These are phyloP conservation scores for Phialophora chinensis DNA, from an alignment of 2,329 filamentous ascomycete genomes.

Conservation along the genomic window DNA sequence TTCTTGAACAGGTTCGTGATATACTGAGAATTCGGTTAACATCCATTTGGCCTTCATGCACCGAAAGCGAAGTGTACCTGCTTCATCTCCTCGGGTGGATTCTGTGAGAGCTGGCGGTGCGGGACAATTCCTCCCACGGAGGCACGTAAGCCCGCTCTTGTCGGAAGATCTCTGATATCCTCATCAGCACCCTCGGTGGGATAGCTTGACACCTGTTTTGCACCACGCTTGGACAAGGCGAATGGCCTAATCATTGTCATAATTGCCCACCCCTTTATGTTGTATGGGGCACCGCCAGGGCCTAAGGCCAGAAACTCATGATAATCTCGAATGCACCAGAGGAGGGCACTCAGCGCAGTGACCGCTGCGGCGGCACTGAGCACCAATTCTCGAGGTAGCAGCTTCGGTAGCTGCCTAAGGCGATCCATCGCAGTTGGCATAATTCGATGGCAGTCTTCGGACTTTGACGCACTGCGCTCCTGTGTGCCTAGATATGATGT, in stretches of 20 bases:
- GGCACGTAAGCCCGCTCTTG: conserved; percentile 68
- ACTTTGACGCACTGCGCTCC: background rate
- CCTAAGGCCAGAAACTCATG: conserved; percentile 45
- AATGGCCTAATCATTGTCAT: conserved; percentile 13
- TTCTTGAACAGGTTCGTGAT: conserved; percentile 35
- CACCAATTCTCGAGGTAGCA: conserved; percentile 1
- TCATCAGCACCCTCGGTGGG: conserved; percentile 17
- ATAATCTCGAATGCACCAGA: conserved; percentile 42
- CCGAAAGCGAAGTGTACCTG: conserved; percentile 10
- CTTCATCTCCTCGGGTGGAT: conserved; percentile 58
- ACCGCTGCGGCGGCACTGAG: background rate
- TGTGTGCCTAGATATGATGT: background rate
- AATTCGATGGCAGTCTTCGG: no score
- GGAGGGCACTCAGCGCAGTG: background rate
- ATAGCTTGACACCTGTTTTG: conserved; percentile 13
- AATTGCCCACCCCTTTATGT: conserved; percentile 45
- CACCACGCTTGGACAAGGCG: conserved; percentile 14
- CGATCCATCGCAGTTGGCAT: background rate
- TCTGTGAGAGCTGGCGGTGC: conserved; percentile 77
- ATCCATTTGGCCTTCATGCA: background rate
- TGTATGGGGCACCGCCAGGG: conserved; percentile 45
- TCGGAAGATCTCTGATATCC: conserved; percentile 62
- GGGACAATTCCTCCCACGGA: conserved; percentile 76
- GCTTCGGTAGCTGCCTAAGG: background rate
- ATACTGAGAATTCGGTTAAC: conserved; percentile 10